Base-by-base conservation (phyloP, 2,329 filamentous ascomycete genomes). In the Dissoconium aciculare region DNA sequence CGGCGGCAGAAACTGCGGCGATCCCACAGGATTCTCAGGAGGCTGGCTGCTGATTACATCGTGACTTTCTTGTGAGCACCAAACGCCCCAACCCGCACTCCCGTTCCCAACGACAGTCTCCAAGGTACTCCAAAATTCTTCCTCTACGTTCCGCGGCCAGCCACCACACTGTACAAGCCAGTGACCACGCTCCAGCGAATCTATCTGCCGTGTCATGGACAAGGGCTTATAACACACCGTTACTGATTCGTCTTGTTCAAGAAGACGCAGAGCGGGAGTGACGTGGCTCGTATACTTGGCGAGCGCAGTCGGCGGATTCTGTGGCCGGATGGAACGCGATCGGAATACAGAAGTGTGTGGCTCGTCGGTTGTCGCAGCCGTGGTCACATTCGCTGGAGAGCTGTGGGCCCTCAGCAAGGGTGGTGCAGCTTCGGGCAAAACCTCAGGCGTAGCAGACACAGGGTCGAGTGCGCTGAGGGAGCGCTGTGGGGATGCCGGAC, bases 171-270 rank as follows among this genome's bases (percentile, higher is more conserved):
- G 59, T 4, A 93, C 45, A 2, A 62, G 52, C 85, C 85, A 94
- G 53, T 79, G 74, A 1, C 84, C 85, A 11, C 85, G 66, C 51
- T 92, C 83, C 21, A 77, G 67, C 0, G 56, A 54, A 3, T 63
- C 55, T 2, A 78, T 55, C 0, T 53, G 47, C 3, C 75, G 61
- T 2, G 56, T 55, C 30, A 68, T 38, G 4, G 28, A 38, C 3
- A 41, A 26, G 11, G 57, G 56, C 13, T 46, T 46, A 39, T 55
- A 63, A 5, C 45, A 24, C 4, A 41, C 30, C 3, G 27, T n/a
- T 5, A 48, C 42, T 4, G 30, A 37, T 12, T 43, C 33, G 12
- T 54, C 45, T 8, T 52, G 45, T 6, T 35, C 32, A 11, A 58
- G 53, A 9, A 50, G 39, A 3, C 33, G 31, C 2, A 56, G 42